These are phyloP conservation scores for Pseudogymnoascus sp. DNA, from an alignment of 2,329 filamentous ascomycete species.

Conservation along the genomic window DNA sequence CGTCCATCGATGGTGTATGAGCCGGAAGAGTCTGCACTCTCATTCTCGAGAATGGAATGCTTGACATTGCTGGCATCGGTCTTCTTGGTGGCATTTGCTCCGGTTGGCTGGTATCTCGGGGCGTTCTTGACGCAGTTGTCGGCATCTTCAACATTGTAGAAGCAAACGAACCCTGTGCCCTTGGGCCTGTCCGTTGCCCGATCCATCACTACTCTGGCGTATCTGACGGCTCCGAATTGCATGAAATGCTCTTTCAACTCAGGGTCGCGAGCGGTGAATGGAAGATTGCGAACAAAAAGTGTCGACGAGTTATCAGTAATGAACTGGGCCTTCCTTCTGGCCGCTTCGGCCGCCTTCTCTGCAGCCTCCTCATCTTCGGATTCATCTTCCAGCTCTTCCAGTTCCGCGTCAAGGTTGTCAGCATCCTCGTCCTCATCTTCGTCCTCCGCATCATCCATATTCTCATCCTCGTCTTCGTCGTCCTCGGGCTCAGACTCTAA, in stretches of 20 bases:
- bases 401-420: slow-evolving; percentile 31
- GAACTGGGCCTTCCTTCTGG: slow-evolving; percentile 29
- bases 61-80: slow-evolving; percentile 41
- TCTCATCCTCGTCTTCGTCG: slow-evolving; percentile 29
- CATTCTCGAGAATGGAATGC: slow-evolving; percentile 81
- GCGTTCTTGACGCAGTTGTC: slow-evolving; percentile 66
- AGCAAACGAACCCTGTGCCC: slow-evolving; percentile 93
- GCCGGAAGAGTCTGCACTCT: slow-evolving; percentile 70
- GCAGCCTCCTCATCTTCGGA: slow-evolving; percentile 34
- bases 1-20: slow-evolving; percentile 87
- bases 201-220: slow-evolving; percentile 87
- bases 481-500: slow-evolving; percentile 31
- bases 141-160: slow-evolving; percentile 68
- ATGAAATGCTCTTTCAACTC: slow-evolving; percentile 75
- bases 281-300: slow-evolving; percentile 87
- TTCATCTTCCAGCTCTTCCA: slow-evolving; percentile 28
- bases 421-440: slow-evolving; percentile 46
- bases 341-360: slow-evolving; percentile 30
- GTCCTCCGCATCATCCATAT: slow-evolving; percentile 44
- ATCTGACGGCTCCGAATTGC: slow-evolving; percentile 81
- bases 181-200: slow-evolving; percentile 74
- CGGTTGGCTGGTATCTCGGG: slow-evolving; percentile 47
- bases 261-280: slow-evolving; percentile 79
- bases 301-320: slow-evolving; percentile 62
- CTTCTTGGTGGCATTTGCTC: slow-evolving; percentile 26